Evolutionary conservation across 768 basidiomycete species (phyloP), one percentile per base, ranked within the genome.

Genomic region (Termitomyces sp.): DNA sequence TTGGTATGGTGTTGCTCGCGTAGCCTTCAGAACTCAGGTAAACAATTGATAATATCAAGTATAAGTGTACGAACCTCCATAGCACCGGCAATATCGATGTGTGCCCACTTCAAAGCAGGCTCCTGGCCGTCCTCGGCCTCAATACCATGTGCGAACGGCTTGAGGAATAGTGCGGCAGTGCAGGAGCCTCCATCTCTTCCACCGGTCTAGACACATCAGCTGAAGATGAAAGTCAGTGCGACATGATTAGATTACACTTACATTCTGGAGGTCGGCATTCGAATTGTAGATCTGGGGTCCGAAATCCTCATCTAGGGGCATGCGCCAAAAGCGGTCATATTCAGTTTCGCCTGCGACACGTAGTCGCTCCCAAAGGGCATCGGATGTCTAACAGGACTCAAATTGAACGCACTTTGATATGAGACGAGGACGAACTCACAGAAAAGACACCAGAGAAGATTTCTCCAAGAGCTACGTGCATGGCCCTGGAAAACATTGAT

Each of bases 131-230:
- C 79, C 66, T 82, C 80, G 2, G 79, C 75, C 66, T 91, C 87
- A 57, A 87, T 83, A 4, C 89, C 91, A 27, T 88, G 80, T 1
- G 89, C 89, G 64, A 93, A 93, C 3, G 85, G 79, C 74, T 91
- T 91, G 58, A 95, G 76, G 85, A 95, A 95, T 20, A 93, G 75
- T 2, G 93, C 92, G 2, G 93, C 93, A 1, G 93, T 95, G 73
- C 82, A 85, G 55, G 83, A 77, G 37, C 91, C 93, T 9, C 75
- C 93, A 44, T 81, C 76, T 24, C 73, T 78, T n/a, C 91, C 92
- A 49, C 93, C 90, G 27, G 78, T 83, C 87, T 91, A 41, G 11
- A 63, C 6, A 34, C 44, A 22, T 57, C 15, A 58, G 52, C 8
- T 58, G 37, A 7, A 54, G 42, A 22, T 12, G 7, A 12, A 11